Evolutionary conservation across 345 rosid genomes (phyloP).

Genomic region (Boechera divaricarpa): DNA sequence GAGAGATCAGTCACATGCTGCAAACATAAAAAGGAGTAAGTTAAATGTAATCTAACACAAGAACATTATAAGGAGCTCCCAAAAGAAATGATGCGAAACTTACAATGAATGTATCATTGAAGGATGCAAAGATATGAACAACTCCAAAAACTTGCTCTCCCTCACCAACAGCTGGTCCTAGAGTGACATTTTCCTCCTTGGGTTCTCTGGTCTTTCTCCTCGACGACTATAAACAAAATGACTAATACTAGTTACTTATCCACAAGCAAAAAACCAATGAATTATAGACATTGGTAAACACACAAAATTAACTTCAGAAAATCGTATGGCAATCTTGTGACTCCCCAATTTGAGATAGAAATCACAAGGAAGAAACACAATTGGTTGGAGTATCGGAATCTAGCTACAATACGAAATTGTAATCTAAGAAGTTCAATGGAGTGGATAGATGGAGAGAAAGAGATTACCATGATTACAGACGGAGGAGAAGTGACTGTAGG

Average conservation of each 20-base stretch:
- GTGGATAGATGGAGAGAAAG: background rate
- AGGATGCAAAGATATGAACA: constrained; percentile 74
- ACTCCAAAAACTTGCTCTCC: constrained; percentile 82
- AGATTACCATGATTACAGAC: constrained; percentile 21
- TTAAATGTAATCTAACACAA: background rate
- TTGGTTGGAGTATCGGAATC: background rate
- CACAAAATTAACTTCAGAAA: too few relatives aligned
- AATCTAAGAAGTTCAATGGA: background rate
- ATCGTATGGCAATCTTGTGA: too few relatives aligned
- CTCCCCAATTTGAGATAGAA: too few relatives aligned
- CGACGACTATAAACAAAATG: constrained; percentile 58
- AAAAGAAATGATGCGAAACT: constrained; percentile 6
- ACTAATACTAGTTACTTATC: background rate
- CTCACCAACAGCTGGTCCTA: constrained; percentile 74
- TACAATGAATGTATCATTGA: constrained; percentile 78
- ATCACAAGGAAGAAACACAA: too few relatives aligned
- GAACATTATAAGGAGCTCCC: background rate
- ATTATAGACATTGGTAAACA: too few relatives aligned
- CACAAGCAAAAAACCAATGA: too few relatives aligned
- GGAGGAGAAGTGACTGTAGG: background rate
- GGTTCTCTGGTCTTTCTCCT: constrained; percentile 73
- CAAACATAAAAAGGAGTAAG: constrained; percentile 43
- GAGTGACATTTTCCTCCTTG: constrained; percentile 73
- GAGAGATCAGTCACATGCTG: constrained; percentile 90
- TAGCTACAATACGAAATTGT: background rate